Base-by-base conservation (phyloP, 768 basidiomycete species). In the Naganishia vaughanmartiniae region DNA sequence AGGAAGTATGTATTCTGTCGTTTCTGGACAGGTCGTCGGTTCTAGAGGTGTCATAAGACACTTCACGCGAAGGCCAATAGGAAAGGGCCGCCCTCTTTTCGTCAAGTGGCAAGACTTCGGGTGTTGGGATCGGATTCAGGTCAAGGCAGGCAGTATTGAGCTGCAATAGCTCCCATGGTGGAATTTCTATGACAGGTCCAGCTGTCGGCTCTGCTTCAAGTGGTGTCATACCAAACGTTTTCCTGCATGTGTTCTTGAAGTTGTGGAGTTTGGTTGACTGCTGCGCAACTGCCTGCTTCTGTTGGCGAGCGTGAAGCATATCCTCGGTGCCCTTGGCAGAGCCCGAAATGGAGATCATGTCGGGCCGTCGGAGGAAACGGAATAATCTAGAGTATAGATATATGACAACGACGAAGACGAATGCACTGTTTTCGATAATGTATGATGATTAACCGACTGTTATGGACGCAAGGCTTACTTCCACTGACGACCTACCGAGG, bases 351-450 rank as follows among this genome's bases (percentile, higher is more conserved):
- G 65, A 75, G 56, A 81, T 77, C 17, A 76, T 78, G 66, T 81
- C 80, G 7, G 80, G 80, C 56, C 80, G 57, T 0, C 80, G 70
- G 0, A 81, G 73, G 71, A 81, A 81, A 1, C 54, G 51, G 74
- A 74, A 81, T 48, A 81, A 74, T 34, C 69, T 66, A 19, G 77
- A 73, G 66, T 81, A 81, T 0, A 79, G 72, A 12, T 71, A 56
- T 48, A 77, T 66, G 24, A 79, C 75, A 60, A 75, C 69, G 67
- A 77, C 46, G 65, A 81, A 81, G 28, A 79, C 78, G 28, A 76
- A 63, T 0, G 78, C 80, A 36, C 72, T 73, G 54, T 4, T 51
- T 24, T 17, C 11, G 36, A 46, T 4, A 21, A 12, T 7, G 4
- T n/a, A 26, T 17, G 15, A 42, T 9, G 14, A 45, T 60, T 31